Evolutionary conservation across 1,139 yeast species (phyloP).

Genomic region (Oligophagozyma castellii): DNA sequence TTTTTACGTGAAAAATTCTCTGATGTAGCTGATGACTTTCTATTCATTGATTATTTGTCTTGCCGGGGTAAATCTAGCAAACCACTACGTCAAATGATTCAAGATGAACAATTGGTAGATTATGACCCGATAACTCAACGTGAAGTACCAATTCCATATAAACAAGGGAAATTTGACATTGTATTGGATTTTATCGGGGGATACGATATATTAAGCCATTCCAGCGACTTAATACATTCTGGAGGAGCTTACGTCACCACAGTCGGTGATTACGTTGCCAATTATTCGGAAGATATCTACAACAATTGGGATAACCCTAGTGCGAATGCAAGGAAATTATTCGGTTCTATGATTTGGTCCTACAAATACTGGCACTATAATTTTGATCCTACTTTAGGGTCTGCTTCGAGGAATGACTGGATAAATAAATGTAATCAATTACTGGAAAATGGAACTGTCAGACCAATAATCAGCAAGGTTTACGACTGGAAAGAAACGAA

Average conservation of each 20-base stretch:
- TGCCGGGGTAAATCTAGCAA: conserved; percentile 20
- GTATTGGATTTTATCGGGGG: conserved; percentile 41
- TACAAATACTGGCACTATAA: conserved; percentile 25
- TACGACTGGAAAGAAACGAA: conserved; percentile 38
- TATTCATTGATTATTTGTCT: conserved; percentile 20
- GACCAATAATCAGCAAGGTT: conserved; percentile 38
- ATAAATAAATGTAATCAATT: conserved; percentile 27
- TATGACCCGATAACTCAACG: conserved; percentile 18
- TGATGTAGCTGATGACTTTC: conserved; percentile 17
- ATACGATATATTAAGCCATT: conserved; percentile 23
- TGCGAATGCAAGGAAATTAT: conserved; percentile 27
- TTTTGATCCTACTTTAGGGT: conserved; percentile 22
- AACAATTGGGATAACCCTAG: conserved; percentile 27
- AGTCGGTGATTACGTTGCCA: conserved; percentile 37
- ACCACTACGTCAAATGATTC: conserved; percentile 18
- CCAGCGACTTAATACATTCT: conserved; percentile 23
- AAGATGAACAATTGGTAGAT: conserved; percentile 16
- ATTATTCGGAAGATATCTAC: conserved; percentile 26
- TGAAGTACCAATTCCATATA: conserved; percentile 16
- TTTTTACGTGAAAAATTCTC: conserved; percentile 19
- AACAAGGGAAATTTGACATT: conserved; percentile 29
- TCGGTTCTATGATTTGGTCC: conserved; percentile 25
- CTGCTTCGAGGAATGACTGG: conserved; percentile 23
- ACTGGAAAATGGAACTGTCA: conserved; percentile 30
- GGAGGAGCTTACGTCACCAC: conserved; percentile 39